Evolutionary conservation across 2,329 filamentous ascomycete species (phyloP), one percentile per base, ranked within the genome.

Genomic region (Fusarium buxicola): DNA sequence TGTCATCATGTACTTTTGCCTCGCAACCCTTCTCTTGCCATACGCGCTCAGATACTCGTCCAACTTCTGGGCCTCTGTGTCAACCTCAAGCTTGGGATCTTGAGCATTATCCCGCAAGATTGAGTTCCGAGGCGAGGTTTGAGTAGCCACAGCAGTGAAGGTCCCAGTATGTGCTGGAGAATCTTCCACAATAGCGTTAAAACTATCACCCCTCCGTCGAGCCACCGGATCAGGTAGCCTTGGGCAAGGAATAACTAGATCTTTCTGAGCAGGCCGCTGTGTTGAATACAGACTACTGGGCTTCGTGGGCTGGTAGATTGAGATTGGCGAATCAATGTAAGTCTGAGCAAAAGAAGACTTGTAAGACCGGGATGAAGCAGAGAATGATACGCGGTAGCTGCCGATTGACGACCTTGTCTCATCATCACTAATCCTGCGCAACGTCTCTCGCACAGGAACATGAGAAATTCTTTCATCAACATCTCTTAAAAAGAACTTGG

Each of bases 331-430:
- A 13, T 55, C 39, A 9, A 63, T 47, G 6, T 59, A 58, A 15
- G 59, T 63, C 27, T 63, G 58, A 11, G 55, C 41, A 40, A 58
- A 63, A 9, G 55, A 63, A 13, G 58, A 62, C 34, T 62, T 62
- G 41, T 62, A 62, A 15, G 58, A 62, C 5, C 39, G 52, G 2
- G 52, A 57, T 44, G 58, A 46, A 24, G 46, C 46, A 15, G 57
- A 50, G 6, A 61, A 7, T 6, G 59, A 57, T 15, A 52, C 58
- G 11, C 39, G 36, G 27, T 27, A 40, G 32, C 59, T 62, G 16
- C 62, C 43, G 9, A 48, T 40, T 8, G 58, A 62, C 7, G 59
- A 62, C 10, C 25, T 44, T 8, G 11, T 9, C 2, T 62, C 59
- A 8, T 62, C 47, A 5, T 49, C 43, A 12, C 35, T 58, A 8